These are phyloP conservation scores for Condylostoma magnum DNA, from an alignment of 169 alveolate genomes.

Conservation along the genomic window DNA sequence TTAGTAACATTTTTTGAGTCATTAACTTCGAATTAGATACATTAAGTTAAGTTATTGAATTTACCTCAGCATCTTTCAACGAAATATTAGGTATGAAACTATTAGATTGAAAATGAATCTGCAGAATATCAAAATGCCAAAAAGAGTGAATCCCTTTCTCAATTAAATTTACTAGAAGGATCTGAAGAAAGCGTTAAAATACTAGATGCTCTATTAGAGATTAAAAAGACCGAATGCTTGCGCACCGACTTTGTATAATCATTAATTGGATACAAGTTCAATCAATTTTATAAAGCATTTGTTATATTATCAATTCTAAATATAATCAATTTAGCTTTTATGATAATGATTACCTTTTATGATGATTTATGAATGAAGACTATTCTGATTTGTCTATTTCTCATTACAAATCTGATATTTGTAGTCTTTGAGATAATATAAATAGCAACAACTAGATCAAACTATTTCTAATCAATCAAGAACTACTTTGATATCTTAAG, in stretches of 20 bases:
- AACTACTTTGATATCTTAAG: neutral
- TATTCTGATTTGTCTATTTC: neutral
- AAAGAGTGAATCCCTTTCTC: no score
- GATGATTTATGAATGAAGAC: neutral
- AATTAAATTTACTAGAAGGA: no score
- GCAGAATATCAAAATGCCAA: no score
- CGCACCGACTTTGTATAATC: constrained; percentile 19
- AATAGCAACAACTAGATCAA: neutral
- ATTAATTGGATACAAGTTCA: constrained; percentile 6
- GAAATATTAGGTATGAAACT: no score
- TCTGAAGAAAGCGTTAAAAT: neutral
- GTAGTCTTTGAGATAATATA: neutral
- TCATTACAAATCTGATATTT: neutral
- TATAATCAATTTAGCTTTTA: neutral
- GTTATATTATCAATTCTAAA: neutral
- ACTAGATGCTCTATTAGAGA: neutral
- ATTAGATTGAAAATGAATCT: no score
- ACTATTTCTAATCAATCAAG: neutral
- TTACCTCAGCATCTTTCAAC: no score
- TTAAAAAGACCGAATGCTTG: neutral
- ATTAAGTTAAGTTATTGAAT: no score
- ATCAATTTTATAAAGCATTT: neutral
- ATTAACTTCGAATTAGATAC: no score
- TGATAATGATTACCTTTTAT: neutral
- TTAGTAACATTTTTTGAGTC: no score